Evolutionary conservation across 208 protist species (phyloP).

Genomic region (Trypanosoma avium): DNA sequence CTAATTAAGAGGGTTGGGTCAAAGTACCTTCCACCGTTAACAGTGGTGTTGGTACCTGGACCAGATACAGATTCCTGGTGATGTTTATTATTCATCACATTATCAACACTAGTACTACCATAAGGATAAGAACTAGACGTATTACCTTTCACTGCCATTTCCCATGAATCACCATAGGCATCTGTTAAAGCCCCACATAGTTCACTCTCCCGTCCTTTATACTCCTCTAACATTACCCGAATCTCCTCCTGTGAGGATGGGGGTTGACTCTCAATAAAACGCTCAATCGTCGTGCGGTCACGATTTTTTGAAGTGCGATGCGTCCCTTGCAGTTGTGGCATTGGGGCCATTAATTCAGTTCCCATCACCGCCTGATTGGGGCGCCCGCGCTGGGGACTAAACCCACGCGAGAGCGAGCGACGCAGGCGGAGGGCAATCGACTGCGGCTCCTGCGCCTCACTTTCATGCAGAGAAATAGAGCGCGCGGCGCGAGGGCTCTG

Average conservation of each 20-base stretch:
- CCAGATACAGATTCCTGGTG: too few species aligned
- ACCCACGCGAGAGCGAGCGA: slow-evolving; percentile 18
- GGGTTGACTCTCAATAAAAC: slow-evolving; percentile 72
- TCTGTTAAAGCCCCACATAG: slow-evolving; percentile 60
- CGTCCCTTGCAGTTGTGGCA: slow-evolving; percentile 68
- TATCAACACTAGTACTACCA: background rate
- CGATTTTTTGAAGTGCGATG: slow-evolving; percentile 27
- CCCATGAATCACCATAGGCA: slow-evolving; percentile 63
- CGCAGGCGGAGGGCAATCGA: slow-evolving; percentile 10
- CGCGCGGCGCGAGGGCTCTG: background rate
- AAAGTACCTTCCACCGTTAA: background rate
- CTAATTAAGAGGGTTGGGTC: background rate
- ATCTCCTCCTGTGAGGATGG: slow-evolving; percentile 37
- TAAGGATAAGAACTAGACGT: background rate
- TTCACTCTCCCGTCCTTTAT: slow-evolving; percentile 58
- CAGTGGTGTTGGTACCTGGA: background rate
- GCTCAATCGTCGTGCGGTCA: slow-evolving; percentile 54
- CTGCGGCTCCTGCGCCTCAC: background rate
- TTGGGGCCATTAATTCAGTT: slow-evolving; percentile 63
- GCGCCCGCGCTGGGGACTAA: slow-evolving; percentile 18
- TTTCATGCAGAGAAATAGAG: slow-evolving; percentile 2
- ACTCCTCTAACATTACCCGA: slow-evolving; percentile 54
- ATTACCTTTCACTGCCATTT: slow-evolving; percentile 32
- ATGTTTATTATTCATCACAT: background rate
- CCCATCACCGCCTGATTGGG: slow-evolving; percentile 38